These are phyloP conservation scores for Eimeria tenella DNA, from an alignment of 169 alveolate genomes.

Conservation along the genomic window DNA sequence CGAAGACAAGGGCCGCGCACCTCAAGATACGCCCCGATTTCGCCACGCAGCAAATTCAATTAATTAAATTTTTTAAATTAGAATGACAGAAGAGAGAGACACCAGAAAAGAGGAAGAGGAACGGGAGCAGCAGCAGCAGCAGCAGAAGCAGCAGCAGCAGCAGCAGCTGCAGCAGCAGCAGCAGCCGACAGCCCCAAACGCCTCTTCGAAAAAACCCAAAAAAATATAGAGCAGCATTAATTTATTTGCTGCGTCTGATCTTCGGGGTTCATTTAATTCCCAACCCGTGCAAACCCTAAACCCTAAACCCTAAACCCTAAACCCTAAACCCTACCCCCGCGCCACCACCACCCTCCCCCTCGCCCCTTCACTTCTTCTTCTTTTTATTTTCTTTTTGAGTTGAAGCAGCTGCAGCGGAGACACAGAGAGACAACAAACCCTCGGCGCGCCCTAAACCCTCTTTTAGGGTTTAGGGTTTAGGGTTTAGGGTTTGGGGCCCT, in stretches of 20 bases:
- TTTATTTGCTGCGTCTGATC: background rate
- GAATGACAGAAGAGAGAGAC: background rate
- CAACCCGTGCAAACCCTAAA: too few species aligned
- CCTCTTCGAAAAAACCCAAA: background rate
- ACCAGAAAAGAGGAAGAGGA: background rate
- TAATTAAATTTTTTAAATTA: background rate
- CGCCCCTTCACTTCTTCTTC: too few species aligned
- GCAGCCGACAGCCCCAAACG: background rate
- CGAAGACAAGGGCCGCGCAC: background rate
- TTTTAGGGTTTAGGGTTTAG: background rate
- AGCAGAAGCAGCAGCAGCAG: background rate
- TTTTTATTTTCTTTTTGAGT: too few species aligned
- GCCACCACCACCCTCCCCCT: too few species aligned
- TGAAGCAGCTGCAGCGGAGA: background rate
- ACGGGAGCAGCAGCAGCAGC: background rate
- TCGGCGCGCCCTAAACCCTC: background rate
- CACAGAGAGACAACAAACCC: background rate
- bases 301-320: too few species aligned
- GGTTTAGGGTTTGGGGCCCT: background rate
- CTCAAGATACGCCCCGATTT: background rate
- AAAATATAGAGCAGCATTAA: background rate
- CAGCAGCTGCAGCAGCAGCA: slow-evolving; percentile 7
- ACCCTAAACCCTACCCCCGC: too few species aligned
- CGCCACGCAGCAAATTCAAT: too few species aligned
- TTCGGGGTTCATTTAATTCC: background rate